phyloP scores from a whole-genome alignment of 1,284 basidiomycete species.

The Cutaneotrichosporon mucoides region DNA sequence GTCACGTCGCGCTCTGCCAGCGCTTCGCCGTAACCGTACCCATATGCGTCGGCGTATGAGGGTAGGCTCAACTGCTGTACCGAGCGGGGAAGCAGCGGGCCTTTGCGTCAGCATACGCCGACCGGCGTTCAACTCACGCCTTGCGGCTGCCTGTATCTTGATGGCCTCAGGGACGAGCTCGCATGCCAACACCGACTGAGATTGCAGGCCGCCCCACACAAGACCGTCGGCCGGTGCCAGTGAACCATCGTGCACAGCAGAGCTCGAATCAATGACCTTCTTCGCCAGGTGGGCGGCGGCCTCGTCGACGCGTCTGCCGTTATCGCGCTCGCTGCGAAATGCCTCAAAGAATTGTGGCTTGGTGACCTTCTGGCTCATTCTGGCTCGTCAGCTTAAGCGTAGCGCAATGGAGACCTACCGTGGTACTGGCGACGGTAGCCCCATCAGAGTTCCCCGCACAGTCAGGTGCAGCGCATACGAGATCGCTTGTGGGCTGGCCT shows the following conservation, averaged over 20 bases:
- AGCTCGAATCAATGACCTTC: constrained; percentile 17
- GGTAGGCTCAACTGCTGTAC: constrained; percentile 30
- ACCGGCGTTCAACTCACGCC: background rate
- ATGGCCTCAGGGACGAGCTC: constrained; percentile 47
- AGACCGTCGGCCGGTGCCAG: constrained; percentile 13
- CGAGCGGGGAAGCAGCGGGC: constrained; percentile 30
- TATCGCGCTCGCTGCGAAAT: constrained; percentile 40
- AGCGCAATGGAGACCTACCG: too few relatives aligned
- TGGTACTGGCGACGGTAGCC: constrained; percentile 78
- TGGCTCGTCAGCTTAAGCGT: too few relatives aligned
- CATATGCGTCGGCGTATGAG: constrained; percentile 7
- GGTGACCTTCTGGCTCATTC: constrained; percentile 63
- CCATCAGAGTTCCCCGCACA: constrained; percentile 70
- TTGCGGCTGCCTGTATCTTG: constrained; percentile 35
- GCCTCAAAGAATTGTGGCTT: constrained; percentile 54
- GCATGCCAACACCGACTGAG: constrained; percentile 29
- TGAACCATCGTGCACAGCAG: constrained; percentile 15
- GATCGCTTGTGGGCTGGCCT: constrained; percentile 58
- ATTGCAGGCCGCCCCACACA: constrained; percentile 35
- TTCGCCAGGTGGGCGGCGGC: constrained; percentile 35
- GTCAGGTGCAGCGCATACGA: constrained; percentile 81
- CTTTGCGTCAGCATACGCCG: constrained; percentile 15
- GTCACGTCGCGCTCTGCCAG: constrained; percentile 2
- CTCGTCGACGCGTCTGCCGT: constrained; percentile 39
- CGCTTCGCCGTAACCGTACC: background rate